Evolutionary conservation across 306 rosid genomes (phyloP).

Genomic region (Malus sieversii): DNA sequence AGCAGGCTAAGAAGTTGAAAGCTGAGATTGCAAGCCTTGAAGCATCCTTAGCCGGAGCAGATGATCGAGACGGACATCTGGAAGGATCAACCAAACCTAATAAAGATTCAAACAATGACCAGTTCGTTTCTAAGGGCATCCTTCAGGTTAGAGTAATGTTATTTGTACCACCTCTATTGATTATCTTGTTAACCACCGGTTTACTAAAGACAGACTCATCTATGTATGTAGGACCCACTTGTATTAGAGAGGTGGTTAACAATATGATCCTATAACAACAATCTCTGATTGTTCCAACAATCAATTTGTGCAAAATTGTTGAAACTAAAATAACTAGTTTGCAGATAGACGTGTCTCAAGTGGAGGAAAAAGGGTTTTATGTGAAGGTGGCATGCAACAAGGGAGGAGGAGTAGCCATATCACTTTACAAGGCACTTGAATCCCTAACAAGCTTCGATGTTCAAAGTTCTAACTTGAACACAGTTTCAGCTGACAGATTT

Average conservation of each 20-base stretch:
- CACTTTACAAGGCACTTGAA: conserved; percentile 69
- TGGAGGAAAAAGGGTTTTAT: conserved; percentile 74
- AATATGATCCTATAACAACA: too few species aligned
- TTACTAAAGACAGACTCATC: too few species aligned
- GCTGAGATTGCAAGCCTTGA: conserved; percentile 65
- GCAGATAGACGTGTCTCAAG: conserved; percentile 75
- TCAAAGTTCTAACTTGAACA: conserved; percentile 63
- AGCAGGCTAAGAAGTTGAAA: conserved; percentile 60
- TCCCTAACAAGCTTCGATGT: conserved; percentile 57
- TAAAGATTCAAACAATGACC: conserved; percentile 18
- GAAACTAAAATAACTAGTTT: not conserved
- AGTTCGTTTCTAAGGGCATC: conserved; percentile 38
- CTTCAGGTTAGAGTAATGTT: conserved; percentile 40
- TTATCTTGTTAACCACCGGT: too few species aligned
- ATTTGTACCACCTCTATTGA: too few species aligned
- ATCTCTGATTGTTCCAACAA: not conserved
- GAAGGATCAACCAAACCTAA: conserved; percentile 27
- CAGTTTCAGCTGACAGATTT: conserved; percentile 42
- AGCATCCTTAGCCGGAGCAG: conserved; percentile 41
- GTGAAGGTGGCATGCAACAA: conserved; percentile 55
- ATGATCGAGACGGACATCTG: conserved; percentile 21
- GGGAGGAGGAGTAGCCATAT: conserved; percentile 56
- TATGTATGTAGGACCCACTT: too few species aligned
- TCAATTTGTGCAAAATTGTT: not conserved
- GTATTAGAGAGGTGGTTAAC: too few species aligned